phyloP scores from a whole-genome alignment of 2,329 filamentous ascomycete species.

The Sarocladium brachiariae region DNA sequence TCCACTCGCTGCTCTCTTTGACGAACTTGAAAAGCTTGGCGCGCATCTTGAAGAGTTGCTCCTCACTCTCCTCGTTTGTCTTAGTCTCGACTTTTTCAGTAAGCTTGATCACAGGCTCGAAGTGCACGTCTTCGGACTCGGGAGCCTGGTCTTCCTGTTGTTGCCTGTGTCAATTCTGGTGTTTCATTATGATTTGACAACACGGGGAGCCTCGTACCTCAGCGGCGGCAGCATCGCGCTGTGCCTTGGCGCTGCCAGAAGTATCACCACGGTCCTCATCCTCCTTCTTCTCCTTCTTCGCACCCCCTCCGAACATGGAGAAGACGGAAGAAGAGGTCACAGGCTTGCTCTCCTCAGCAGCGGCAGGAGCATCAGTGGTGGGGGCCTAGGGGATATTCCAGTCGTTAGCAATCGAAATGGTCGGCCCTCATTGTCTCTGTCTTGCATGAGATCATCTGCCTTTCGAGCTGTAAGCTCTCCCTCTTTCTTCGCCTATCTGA shows the following conservation, averaged over 20 bases:
- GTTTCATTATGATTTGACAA: too few species aligned
- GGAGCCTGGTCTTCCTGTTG: constrained; percentile 61
- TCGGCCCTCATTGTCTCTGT: not conserved
- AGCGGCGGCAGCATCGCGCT: constrained; percentile 55
- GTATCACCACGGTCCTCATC: constrained; percentile 77
- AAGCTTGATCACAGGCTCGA: constrained; percentile 91
- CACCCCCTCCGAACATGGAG: constrained; percentile 97
- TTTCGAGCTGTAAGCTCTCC: not conserved
- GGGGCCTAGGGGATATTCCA: not conserved
- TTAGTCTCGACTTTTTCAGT: constrained; percentile 96
- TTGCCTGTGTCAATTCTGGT: not conserved
- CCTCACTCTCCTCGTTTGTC: constrained; percentile 97
- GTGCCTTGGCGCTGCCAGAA: constrained; percentile 81
- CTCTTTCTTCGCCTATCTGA: not conserved
- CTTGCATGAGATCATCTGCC: too few species aligned
- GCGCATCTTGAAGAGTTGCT: constrained; percentile 98
- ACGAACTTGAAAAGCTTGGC: constrained; percentile 99
- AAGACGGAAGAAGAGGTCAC: constrained; percentile 66
- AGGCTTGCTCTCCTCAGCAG: constrained; percentile 27
- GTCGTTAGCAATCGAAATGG: not conserved
- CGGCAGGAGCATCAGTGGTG: not conserved
- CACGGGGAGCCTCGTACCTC: constrained; percentile 41
- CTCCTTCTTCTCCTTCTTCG: constrained; percentile 94
- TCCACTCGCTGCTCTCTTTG: constrained; percentile 89
- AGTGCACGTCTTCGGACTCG: constrained; percentile 90